Conservation (phyloP, 441 rosid species). For the Populus tomentosa region DNA sequence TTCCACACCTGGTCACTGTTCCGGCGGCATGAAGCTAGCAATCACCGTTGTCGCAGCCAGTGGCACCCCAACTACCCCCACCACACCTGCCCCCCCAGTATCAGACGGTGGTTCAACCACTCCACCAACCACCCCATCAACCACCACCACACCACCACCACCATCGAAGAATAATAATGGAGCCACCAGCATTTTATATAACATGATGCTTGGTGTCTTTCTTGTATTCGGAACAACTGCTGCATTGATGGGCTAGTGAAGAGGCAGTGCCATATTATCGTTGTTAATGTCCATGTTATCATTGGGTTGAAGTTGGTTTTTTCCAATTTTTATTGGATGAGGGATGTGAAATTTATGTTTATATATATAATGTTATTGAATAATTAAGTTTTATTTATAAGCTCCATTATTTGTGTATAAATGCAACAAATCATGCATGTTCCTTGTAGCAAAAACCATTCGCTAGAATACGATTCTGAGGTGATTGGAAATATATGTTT, state of each 20-base stretch:
- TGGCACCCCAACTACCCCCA: constrained; percentile 17
- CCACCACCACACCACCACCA: constrained; percentile 10
- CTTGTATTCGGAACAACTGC: constrained; percentile 26
- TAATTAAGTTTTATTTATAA: not conserved
- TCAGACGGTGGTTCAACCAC: constrained; percentile 20
- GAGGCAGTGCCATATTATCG: constrained; percentile 44
- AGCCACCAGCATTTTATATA: constrained; percentile 1
- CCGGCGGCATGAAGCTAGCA: constrained; percentile 62
- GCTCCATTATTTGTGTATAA: not conserved
- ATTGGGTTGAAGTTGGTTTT: constrained; percentile 1
- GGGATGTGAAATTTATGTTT: not conserved
- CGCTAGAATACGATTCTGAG: not conserved
- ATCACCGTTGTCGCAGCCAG: constrained; percentile 39
- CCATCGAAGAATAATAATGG: constrained; percentile 24
- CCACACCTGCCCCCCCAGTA: constrained; percentile 14
- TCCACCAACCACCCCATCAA: constrained; percentile 7
- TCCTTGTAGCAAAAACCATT: not conserved
- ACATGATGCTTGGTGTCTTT: constrained; percentile 27
- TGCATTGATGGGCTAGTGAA: constrained; percentile 35
- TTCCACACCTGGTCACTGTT: constrained; percentile 54
- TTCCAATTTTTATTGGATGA: not conserved
- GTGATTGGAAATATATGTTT: not conserved
- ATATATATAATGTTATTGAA: not conserved
- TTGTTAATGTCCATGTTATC: not conserved
- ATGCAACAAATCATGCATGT: not conserved